Base-by-base conservation (phyloP, 2,329 filamentous ascomycete species). In the Chaetomium sp. region DNA sequence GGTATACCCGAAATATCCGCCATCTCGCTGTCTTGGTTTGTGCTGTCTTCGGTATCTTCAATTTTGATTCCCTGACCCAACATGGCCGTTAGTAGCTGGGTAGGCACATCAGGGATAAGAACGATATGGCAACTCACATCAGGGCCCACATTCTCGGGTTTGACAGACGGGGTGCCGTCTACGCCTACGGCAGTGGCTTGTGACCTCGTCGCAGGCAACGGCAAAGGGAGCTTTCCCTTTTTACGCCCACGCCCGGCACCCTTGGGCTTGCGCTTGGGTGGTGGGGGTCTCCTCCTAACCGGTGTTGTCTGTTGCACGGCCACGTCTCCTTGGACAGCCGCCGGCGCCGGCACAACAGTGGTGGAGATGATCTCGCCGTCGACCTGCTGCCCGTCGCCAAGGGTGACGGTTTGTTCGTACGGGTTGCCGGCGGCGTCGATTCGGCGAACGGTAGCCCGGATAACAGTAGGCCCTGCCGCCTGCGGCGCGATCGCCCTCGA, bases 381-480 rank as follows among this genome's bases (percentile, higher is more conserved):
- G 0, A 96, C 84, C 5, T 82, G 81, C 74, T 95, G 90, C 0
- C 92, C 93, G 64, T 94, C 90, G 5, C 87, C 85, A 4, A 96
- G 84, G 23, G 92, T 90, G 8, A 95, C 87, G 72, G 96, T 92
- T 75, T 95, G 92, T 1, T 94, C 88, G 66, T 91, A 92, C 10
- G 91, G 84, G 71, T 94, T 94, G 27, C 93, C 93, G 0, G 87
- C 86, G 4, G 89, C 88, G 74, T 96, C 92, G 12, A 89, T 80
- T 69, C 90, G 88, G 71, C 90, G 87, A 60, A 97, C 91, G 25
- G 90, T 95, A 0, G 91, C 92, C 72, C 90, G 90, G 8, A 91
- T 89, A 71, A 95, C 78, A 6, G 82, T 91, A 4, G 86, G 83
- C 2, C 81, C 82, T 19, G 78, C 72, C 2, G 75, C 78, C 10